These are phyloP conservation scores for Dendrothele bispora DNA, from an alignment of 768 basidiomycete species.

Conservation along the genomic window DNA sequence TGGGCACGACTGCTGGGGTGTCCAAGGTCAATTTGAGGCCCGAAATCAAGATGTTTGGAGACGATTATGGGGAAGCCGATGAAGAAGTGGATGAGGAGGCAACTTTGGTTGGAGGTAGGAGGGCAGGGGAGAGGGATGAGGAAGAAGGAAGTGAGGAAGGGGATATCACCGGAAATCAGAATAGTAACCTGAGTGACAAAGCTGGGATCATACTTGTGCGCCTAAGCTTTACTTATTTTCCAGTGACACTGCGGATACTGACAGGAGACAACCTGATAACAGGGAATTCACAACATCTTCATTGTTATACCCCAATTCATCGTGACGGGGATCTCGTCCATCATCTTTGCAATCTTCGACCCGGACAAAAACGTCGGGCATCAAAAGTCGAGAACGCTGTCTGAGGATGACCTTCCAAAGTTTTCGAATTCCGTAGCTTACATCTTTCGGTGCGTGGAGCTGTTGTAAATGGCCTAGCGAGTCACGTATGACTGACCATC, in stretches of 20 bases:
- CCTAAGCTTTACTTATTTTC: constrained; percentile 11
- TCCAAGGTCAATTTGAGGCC: constrained; percentile 32
- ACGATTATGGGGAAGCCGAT: constrained; percentile 15
- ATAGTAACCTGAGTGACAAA: constrained; percentile 64
- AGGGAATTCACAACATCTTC: constrained; percentile 97
- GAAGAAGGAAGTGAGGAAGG: constrained; percentile 25
- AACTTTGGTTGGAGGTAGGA: constrained; percentile 13
- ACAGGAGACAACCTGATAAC: constrained; percentile 1
- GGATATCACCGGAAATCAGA: constrained; percentile 25
- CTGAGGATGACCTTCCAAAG: constrained; percentile 5
- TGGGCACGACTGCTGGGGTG: constrained; percentile 28
- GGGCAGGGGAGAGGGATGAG: constrained; percentile 25
- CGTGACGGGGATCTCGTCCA: constrained; percentile 80
- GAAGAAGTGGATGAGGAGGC: constrained; percentile 23
- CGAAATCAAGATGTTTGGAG: constrained; percentile 8
- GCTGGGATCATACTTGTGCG: constrained; percentile 85
- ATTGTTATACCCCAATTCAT: constrained; percentile 94
- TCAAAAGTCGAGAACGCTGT: constrained; percentile 21
- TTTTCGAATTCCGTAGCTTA: constrained; percentile 72
- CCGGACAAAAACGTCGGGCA: constrained; percentile 49
- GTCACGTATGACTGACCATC: constrained; percentile 1
- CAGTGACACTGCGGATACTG: background rate
- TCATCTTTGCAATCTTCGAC: constrained; percentile 87
- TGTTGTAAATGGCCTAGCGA: too few relatives aligned
- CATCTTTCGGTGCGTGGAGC: constrained; percentile 74